phyloP scores from a whole-genome alignment of 306 rosid genomes.

The Rosa lucieae region DNA sequence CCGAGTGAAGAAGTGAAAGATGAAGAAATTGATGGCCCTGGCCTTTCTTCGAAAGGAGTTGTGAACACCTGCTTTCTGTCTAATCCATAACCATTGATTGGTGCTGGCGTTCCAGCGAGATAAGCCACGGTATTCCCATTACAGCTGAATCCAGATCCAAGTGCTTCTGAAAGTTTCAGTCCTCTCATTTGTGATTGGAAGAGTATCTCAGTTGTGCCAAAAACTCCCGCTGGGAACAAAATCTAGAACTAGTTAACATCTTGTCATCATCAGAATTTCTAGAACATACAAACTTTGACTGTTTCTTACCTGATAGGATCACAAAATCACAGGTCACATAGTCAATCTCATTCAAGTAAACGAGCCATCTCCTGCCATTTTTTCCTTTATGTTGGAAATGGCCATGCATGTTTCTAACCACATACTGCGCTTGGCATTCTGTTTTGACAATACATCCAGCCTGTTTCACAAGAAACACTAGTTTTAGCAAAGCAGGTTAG shows the following conservation, averaged over 20 bases:
- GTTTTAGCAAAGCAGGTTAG: not conserved
- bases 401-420: slow-evolving; percentile 19
- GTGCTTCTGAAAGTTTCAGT: slow-evolving; percentile 31
- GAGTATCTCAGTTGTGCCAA: slow-evolving; percentile 41
- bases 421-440: slow-evolving; percentile 28
- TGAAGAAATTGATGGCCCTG: slow-evolving; percentile 43
- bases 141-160: slow-evolving; percentile 45
- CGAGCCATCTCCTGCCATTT: slow-evolving; percentile 33
- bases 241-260: not conserved
- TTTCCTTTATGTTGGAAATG: slow-evolving; percentile 14
- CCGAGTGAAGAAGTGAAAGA: slow-evolving; percentile 38
- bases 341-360: slow-evolving; percentile 39
- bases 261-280: not conserved
- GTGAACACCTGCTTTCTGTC: slow-evolving; percentile 29
- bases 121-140: slow-evolving; percentile 41
- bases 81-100: slow-evolving; percentile 26
- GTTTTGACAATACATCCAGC: slow-evolving; percentile 33
- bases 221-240: slow-evolving; percentile 33
- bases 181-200: slow-evolving; percentile 40
- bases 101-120: slow-evolving; percentile 37
- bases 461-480: slow-evolving; percentile 19
- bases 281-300: not conserved
- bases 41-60: slow-evolving; percentile 32
- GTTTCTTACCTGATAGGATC: slow-evolving; percentile 32
- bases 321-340: slow-evolving; percentile 35